A percentile compares a stretch with the other conserved stretches of the same genome.
These are phyloP conservation scores for Tetrahymena borealis DNA, from an alignment of 73 alveolate genomes.

Conservation along the genomic window DNA sequence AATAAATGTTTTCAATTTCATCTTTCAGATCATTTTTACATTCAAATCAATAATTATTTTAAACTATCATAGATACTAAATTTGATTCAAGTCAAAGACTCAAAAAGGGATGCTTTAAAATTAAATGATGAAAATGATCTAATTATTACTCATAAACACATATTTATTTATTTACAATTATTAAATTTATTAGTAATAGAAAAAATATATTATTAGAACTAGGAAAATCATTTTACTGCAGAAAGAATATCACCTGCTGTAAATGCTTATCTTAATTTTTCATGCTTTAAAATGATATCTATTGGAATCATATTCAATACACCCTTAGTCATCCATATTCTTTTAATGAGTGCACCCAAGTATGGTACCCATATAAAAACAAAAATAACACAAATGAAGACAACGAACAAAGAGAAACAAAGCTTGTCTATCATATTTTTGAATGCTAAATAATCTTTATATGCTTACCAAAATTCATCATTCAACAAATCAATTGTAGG, in stretches of 20 bases:
- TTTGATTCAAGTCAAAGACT: no score
- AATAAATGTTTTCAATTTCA: no score
- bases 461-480: background rate
- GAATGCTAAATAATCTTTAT: background rate
- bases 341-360: background rate
- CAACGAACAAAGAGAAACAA: background rate
- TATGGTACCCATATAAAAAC: background rate
- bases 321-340: background rate
- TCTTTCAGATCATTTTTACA: no score
- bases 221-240: background rate
- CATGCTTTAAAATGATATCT: background rate
- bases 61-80: no score
- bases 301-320: background rate
- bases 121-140: no score
- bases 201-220: no score
- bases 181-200: no score
- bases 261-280: background rate
- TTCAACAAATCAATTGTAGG: background rate
- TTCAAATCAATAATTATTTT: no score
- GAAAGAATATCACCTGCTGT: background rate
- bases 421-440: background rate
- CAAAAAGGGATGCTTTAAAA: no score
- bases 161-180: no score
- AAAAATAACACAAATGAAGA: background rate
- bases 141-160: no score